Evolutionary conservation across 441 rosid genomes (phyloP), one percentile per base, ranked within the genome.

Genomic region (Cnidoscolus chayamansa): DNA sequence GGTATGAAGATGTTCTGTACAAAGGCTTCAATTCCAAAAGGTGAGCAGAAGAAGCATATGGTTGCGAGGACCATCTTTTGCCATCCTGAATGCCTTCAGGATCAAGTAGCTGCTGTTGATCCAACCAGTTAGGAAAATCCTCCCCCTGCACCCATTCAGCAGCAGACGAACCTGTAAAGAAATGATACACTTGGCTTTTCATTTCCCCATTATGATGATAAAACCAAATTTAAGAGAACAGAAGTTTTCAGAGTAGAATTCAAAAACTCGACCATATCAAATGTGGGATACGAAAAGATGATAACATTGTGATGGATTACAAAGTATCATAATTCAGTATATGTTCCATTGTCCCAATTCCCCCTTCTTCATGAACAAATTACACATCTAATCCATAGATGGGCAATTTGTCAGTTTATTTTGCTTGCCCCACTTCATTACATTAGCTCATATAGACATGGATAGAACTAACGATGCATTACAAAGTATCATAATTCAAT

Each of bases 71-170:
- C 94, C 94, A 87, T 57, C 75, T 85, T 70, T 84, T 89, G 54
- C 86, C 86, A 63, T 86, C 89, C 63, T 81, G 82, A 70, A 75
- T 48, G 65, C 81, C 73, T 70, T 90, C 90, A 72, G 82, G 75
- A 59, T 89, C 94, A 73, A 81, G 61, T 50, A 79, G 74, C 77
- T 81, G 88, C 77, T 83, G 88, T 78, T 79, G 89, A 72, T 86
- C 96, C 65, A 80, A 74, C 94, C 88, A 93, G 78, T 74, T 77
- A 70, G 82, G 84, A 65, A 75, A 77, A 54, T 86, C 92, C 75
- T 86, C 93, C 66, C 89, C 89, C 60, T 76, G 93, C 7, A 76
- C 76, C 99, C 92, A 92, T 72, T 91, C 97, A 54, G 96, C 77
- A 58, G 83, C 86, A 67, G 91, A 89, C 72, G 96, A 93, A 88